Evolutionary conservation across 2,329 filamentous ascomycete genomes (phyloP).

Genomic region (Diaporthe vaccinii): DNA sequence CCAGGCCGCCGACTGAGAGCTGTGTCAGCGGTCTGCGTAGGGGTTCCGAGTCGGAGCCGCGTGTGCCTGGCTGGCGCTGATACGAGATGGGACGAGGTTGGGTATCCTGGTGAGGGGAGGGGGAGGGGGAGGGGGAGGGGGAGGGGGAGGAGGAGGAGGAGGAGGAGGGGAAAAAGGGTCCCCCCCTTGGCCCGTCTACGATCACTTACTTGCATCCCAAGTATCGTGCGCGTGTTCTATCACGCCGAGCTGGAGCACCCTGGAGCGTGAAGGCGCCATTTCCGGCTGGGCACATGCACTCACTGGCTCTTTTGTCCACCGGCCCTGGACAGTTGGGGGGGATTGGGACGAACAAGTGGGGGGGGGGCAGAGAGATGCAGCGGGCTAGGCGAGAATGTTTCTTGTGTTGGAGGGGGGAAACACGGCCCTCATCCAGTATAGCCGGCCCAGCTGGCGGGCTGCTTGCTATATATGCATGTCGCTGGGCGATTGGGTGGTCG

Average conservation of each 20-base stretch:
- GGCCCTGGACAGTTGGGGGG: background rate
- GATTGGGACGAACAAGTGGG: background rate
- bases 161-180: too few relatives aligned
- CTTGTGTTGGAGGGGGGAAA: background rate
- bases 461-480: background rate
- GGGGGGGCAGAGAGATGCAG: slow-evolving; percentile 1
- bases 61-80: background rate
- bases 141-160: too few relatives aligned
- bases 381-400: background rate
- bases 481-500: background rate
- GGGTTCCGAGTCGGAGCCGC: background rate
- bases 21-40: background rate
- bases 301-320: background rate
- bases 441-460: background rate
- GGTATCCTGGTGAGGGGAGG: too few relatives aligned
- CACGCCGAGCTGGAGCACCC: slow-evolving; percentile 72
- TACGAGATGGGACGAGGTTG: background rate
- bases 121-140: too few relatives aligned
- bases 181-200: background rate
- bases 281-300: background rate
- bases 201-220: slow-evolving; percentile 63
- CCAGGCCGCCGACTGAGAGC: slow-evolving; percentile 64
- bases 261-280: slow-evolving; percentile 53
- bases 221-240: slow-evolving; percentile 75
- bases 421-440: background rate